phyloP scores from a whole-genome alignment of 1,284 basidiomycete species.

The Heterobasidion irregulare region DNA sequence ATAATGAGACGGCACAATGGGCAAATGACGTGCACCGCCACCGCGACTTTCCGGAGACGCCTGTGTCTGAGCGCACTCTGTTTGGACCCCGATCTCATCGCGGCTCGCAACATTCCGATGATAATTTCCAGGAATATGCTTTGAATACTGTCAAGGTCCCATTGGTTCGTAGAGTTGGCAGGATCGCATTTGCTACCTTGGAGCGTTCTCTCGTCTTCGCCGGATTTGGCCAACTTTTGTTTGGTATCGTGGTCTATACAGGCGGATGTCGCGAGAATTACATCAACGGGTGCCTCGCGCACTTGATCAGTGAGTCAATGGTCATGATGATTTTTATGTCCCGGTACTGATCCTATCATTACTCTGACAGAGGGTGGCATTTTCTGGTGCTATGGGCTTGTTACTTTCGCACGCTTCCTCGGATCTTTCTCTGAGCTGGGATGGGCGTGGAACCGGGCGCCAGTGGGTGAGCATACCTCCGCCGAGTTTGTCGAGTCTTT shows the following conservation, averaged over 20 bases:
- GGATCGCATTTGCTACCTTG: conserved; percentile 37
- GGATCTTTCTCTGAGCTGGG: conserved; percentile 85
- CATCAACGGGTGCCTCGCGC: conserved; percentile 82
- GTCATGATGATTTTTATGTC: neutral
- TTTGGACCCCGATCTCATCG: conserved; percentile 37
- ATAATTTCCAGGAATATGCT: conserved; percentile 47
- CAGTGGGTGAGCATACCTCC: conserved; percentile 41
- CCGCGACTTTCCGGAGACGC: conserved; percentile 26
- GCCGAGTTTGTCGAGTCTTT: conserved; percentile 87
- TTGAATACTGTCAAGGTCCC: conserved; percentile 4
- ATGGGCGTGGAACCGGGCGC: conserved; percentile 91
- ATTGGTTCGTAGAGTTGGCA: conserved; percentile 33
- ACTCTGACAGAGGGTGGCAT: conserved; percentile 66
- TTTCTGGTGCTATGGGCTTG: conserved; percentile 87
- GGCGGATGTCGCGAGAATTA: conserved; percentile 74
- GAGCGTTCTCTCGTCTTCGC: conserved; percentile 64
- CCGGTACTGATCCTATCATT: conserved; percentile 5
- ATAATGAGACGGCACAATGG: conserved; percentile 29
- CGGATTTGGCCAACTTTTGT: conserved; percentile 56
- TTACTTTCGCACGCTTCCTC: conserved; percentile 87
- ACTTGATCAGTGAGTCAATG: conserved; percentile 75
- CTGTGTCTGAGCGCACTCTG: conserved; percentile 45
- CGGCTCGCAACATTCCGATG: conserved; percentile 39
- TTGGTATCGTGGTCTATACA: conserved; percentile 74
- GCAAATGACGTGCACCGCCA: conserved; percentile 29